Evolutionary conservation across 2,329 filamentous ascomycete genomes (phyloP).

Genomic region (Endothia cerciana): DNA sequence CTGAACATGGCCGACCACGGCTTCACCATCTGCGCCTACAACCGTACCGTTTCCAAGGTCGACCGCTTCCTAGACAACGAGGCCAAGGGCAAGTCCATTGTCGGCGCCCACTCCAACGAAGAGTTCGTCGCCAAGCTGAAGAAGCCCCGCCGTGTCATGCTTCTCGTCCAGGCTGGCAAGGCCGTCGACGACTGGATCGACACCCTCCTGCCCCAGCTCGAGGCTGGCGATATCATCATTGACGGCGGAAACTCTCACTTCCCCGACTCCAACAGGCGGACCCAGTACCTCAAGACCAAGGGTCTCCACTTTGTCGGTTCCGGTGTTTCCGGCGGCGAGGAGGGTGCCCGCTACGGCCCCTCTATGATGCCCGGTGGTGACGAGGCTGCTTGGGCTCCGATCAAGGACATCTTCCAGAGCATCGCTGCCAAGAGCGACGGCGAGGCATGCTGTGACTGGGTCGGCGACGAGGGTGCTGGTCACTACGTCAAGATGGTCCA

Average conservation of each 20-base stretch:
- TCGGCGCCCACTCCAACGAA: conserved; percentile 90
- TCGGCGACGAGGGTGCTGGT: conserved; percentile 97
- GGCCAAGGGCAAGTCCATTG: conserved; percentile 92
- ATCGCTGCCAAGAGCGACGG: conserved; percentile 97
- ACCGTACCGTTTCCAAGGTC: conserved; percentile 98
- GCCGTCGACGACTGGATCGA: conserved; percentile 99
- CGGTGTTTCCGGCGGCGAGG: conserved; percentile 98
- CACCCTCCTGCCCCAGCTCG: conserved; percentile 81
- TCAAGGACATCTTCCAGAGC: conserved; percentile 99
- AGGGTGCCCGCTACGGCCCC: conserved; percentile 96
- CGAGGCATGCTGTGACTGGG: conserved; percentile 99
- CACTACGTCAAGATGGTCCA: conserved; percentile 99
- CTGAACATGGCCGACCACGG: conserved; percentile 88
- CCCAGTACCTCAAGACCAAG: conserved; percentile 83
- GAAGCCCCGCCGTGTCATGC: conserved; percentile 95
- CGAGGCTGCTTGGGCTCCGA: conserved; percentile 95
- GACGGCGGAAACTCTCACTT: conserved; percentile 99
- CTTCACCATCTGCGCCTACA: conserved; percentile 97
- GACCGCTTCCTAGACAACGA: conserved; percentile 90
- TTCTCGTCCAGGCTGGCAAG: conserved; percentile 98
- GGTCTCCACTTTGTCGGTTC: conserved; percentile 94
- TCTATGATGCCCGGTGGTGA: conserved; percentile 99
- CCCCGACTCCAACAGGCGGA: conserved; percentile 97
- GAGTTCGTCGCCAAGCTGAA: conserved; percentile 98
- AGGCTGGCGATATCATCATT: conserved; percentile 95